Conservation (phyloP, 129 eudicot genomes). For the Flaveria sonorensis region DNA sequence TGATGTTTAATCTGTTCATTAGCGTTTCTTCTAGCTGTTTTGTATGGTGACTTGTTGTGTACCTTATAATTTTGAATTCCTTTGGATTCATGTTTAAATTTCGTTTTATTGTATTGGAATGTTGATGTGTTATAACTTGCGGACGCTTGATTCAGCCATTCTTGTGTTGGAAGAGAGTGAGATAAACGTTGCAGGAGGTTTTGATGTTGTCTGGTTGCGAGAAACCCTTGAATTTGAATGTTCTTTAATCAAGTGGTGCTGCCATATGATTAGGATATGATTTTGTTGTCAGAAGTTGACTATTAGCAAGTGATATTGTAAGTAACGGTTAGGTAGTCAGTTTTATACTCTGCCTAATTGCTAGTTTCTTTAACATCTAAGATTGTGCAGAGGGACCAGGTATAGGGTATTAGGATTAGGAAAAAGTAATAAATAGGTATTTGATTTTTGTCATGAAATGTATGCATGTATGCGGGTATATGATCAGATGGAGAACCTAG, state of each 20-base stretch:
- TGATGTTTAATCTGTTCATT: neutral
- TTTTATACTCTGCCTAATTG: neutral
- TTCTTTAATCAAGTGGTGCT: neutral
- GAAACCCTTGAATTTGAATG: slow-evolving; percentile 10
- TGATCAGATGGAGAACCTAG: slow-evolving; percentile 6
- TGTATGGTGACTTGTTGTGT: slow-evolving; percentile 1
- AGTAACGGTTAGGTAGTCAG: too few relatives aligned
- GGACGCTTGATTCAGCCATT: neutral
- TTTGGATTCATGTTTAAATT: neutral
- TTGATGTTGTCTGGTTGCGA: slow-evolving; percentile 10
- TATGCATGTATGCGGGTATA: neutral
- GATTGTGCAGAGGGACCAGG: slow-evolving; percentile 8
- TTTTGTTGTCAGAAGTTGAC: neutral
- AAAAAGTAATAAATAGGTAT: neutral
- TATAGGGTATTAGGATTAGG: slow-evolving; percentile 2
- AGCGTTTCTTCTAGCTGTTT: slow-evolving; percentile 19
- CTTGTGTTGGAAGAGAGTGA: neutral
- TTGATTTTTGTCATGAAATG: neutral
- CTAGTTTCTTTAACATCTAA: neutral
- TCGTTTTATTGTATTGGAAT: slow-evolving; percentile 9
- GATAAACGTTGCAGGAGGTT: slow-evolving; percentile 4
- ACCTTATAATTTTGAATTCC: slow-evolving; percentile 15
- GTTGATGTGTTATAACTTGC: neutral
- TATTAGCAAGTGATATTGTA: neutral
- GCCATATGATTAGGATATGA: neutral